Conservation (phyloP, 2,329 filamentous ascomycete genomes). For the Sclerotinia subarctica region DNA sequence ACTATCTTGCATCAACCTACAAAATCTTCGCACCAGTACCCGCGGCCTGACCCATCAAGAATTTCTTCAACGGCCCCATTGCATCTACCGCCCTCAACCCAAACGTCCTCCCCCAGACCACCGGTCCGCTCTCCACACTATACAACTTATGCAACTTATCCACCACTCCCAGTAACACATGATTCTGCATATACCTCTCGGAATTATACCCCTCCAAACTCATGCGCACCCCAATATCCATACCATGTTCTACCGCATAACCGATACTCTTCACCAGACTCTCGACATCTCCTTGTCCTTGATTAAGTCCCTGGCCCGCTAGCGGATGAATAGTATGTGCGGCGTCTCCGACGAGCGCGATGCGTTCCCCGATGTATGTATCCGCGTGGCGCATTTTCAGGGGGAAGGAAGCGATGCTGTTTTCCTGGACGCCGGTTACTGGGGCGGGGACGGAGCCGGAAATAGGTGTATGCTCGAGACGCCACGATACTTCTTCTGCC, state of each 20-base stretch:
- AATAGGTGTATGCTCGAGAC: slow-evolving; percentile 62
- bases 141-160: slow-evolving; percentile 95
- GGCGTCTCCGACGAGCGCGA: slow-evolving; percentile 89
- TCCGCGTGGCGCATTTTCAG: slow-evolving; percentile 91
- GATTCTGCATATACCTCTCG: slow-evolving; percentile 80
- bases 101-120: slow-evolving; percentile 75
- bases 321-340: slow-evolving; percentile 94
- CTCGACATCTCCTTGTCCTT: slow-evolving; percentile 85
- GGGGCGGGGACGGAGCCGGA: slow-evolving; percentile 58
- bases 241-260: slow-evolving; percentile 74
- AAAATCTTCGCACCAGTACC: slow-evolving; percentile 51
- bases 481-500: slow-evolving; percentile 79
- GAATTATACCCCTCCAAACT: slow-evolving; percentile 77
- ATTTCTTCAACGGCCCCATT: slow-evolving; percentile 71
- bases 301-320: slow-evolving; percentile 90
- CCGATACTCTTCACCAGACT: slow-evolving; percentile 72
- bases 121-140: slow-evolving; percentile 71
- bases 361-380: slow-evolving; percentile 84
- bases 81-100: slow-evolving; percentile 75
- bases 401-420: slow-evolving; percentile 84
- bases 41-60: slow-evolving; percentile 75
- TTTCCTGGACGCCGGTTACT: slow-evolving; percentile 69
- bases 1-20: slow-evolving; percentile 20
- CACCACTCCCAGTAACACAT: slow-evolving; percentile 71
- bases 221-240: slow-evolving; percentile 78